phyloP scores from a whole-genome alignment of 495 filamentous ascomycete species.

The Penicillium paradoxum region DNA sequence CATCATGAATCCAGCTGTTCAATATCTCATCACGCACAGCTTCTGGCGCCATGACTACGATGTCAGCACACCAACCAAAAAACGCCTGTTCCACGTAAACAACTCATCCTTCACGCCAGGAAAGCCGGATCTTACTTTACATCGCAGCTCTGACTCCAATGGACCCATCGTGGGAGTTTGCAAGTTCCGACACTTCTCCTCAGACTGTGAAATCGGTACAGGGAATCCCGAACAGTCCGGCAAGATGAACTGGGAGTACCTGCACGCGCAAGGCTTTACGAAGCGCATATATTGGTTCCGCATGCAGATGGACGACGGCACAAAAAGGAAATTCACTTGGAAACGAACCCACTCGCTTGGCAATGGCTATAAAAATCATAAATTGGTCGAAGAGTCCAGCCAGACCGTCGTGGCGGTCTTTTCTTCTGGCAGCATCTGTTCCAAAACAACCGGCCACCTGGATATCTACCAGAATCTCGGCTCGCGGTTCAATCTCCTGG shows the following conservation, averaged over 20 bases:
- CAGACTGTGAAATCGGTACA: constrained; percentile 28
- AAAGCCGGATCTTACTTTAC: constrained; percentile 34
- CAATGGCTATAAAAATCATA: constrained; percentile 18
- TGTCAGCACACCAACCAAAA: constrained; percentile 17
- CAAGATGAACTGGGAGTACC: constrained; percentile 23
- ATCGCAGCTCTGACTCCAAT: constrained; percentile 22
- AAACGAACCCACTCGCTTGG: constrained; percentile 29
- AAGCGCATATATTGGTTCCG: constrained; percentile 25
- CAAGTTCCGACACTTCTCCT: constrained; percentile 35
- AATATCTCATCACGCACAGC: constrained; percentile 26
- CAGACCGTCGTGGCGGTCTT: constrained; percentile 28
- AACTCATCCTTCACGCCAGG: constrained; percentile 24
- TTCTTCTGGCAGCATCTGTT: constrained; percentile 13
- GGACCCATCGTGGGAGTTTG: constrained; percentile 25
- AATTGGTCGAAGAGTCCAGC: constrained; percentile 28
- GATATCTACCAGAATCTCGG: constrained; percentile 19
- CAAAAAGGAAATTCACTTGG: constrained; percentile 26
- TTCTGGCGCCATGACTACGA: constrained; percentile 25
- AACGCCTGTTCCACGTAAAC: constrained; percentile 24
- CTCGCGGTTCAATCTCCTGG: constrained; percentile 15
- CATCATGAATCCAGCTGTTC: neutral
- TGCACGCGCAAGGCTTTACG: constrained; percentile 19
- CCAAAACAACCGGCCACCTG: constrained; percentile 12
- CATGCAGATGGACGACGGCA: constrained; percentile 11
- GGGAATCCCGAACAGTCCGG: constrained; percentile 20